Conservation (phyloP, 192 early-diverging fungal species). For the Entomortierella beljakovae region DNA sequence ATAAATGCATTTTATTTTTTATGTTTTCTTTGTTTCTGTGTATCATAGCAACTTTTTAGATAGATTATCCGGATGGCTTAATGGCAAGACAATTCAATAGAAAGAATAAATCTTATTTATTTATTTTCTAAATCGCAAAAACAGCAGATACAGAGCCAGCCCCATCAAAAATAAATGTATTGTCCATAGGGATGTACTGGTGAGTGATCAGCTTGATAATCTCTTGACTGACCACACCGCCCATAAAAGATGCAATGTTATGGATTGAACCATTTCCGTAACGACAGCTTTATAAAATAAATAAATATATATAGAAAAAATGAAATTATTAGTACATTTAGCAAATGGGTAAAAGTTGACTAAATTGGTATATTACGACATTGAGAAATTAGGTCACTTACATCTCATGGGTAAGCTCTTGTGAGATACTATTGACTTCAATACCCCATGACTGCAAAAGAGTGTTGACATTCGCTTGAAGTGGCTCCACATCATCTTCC, state of each 20-base stretch:
- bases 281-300: slow-evolving; percentile 57
- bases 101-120: too few relatives aligned
- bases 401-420: slow-evolving; percentile 76
- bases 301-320: not conserved
- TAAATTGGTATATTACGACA: not conserved
- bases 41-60: not conserved
- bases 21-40: not conserved
- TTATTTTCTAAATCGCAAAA: slow-evolving; percentile 55
- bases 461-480: slow-evolving; percentile 59
- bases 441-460: slow-evolving; percentile 60
- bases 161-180: slow-evolving; percentile 88
- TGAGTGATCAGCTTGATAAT: slow-evolving; percentile 94
- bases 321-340: not conserved
- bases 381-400: slow-evolving; percentile 44
- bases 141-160: slow-evolving; percentile 67
- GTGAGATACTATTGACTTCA: slow-evolving; percentile 40
- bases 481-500: slow-evolving; percentile 62
- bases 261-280: slow-evolving; percentile 83
- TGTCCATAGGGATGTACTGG: slow-evolving; percentile 95
- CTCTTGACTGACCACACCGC: slow-evolving; percentile 94
- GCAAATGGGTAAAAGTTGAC: not conserved
- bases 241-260: slow-evolving; percentile 86
- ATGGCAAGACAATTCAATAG: not conserved
- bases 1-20: not conserved
- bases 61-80: not conserved